These are phyloP conservation scores for Myxozyma lipomycoides DNA, from an alignment of 805 yeast genomes.

Conservation along the genomic window DNA sequence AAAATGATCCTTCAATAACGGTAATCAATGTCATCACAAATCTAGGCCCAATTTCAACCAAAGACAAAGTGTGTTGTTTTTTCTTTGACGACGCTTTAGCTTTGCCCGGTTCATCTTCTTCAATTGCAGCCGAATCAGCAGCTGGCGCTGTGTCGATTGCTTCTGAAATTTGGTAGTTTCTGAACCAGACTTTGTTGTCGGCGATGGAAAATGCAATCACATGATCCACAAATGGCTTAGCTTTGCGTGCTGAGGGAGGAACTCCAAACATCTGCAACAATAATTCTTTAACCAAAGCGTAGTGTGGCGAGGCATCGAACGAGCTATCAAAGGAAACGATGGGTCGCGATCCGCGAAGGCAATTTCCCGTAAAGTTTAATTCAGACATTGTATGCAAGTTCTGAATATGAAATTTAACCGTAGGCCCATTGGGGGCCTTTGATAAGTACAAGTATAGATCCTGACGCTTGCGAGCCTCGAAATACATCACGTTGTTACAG, in stretches of 20 bases:
- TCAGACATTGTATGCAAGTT: constrained; percentile 95
- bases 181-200: constrained; percentile 90
- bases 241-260: constrained; percentile 86
- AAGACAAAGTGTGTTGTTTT: constrained; percentile 57
- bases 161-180: constrained; percentile 86
- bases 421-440: constrained; percentile 97
- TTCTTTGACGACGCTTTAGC: constrained; percentile 31
- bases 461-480: constrained; percentile 93
- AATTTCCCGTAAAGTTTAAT: constrained; percentile 92
- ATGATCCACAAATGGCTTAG: constrained; percentile 93
- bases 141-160: constrained; percentile 44
- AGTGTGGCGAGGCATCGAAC: constrained; percentile 68
- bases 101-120: constrained; percentile 50
- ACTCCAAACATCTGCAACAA: constrained; percentile 84
- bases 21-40: constrained; percentile 88
- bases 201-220: constrained; percentile 90
- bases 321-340: constrained; percentile 79
- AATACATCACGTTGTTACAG: constrained; percentile 90
- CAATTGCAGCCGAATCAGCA: constrained; percentile 17
- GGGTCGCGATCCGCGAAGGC: constrained; percentile 93
- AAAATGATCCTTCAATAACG: constrained; percentile 91
- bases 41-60: constrained; percentile 96
- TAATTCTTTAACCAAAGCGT: constrained; percentile 74
- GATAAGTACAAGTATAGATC: constrained; percentile 93
- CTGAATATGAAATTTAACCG: constrained; percentile 87